These are phyloP conservation scores for Yarrowia sp. DNA, from an alignment of 805 yeast genomes.

Conservation along the genomic window DNA sequence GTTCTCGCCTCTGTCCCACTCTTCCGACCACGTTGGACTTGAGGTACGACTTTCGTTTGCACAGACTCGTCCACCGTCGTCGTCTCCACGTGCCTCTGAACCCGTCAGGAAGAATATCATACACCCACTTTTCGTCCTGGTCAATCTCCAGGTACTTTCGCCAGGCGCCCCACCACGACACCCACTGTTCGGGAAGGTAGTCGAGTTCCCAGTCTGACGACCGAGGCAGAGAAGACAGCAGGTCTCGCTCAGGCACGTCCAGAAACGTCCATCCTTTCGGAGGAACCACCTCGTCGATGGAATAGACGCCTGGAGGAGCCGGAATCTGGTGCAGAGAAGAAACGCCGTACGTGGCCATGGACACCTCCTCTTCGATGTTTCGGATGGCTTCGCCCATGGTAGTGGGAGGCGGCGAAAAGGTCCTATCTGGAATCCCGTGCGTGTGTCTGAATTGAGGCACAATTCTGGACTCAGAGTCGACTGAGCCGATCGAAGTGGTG, in stretches of 20 bases:
- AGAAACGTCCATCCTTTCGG: conserved; percentile 44
- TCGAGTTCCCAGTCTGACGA: conserved; percentile 68
- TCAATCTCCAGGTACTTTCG: conserved; percentile 67
- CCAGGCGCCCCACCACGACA: conserved; percentile 53
- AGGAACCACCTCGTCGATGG: conserved; percentile 41
- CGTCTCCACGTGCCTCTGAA: conserved; percentile 45
- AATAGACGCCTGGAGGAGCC: conserved; percentile 20
- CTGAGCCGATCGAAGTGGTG: background rate
- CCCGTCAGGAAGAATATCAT: conserved; percentile 56
- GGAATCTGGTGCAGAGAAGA: conserved; percentile 11
- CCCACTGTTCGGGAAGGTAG: conserved; percentile 68
- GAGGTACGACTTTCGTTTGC: conserved; percentile 36
- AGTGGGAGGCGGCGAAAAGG: conserved; percentile 20
- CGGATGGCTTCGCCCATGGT: conserved; percentile 21
- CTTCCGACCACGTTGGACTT: conserved; percentile 6
- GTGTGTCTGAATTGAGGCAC: conserved; percentile 7
- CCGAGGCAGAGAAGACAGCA: background rate
- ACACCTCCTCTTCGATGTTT: conserved; percentile 20
- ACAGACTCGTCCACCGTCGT: conserved; percentile 45
- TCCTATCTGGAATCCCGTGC: conserved; percentile 16
- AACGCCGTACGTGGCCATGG: conserved; percentile 23
- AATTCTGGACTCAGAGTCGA: conserved; percentile 2
- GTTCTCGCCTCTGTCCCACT: conserved; percentile 5
- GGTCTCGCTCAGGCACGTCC: conserved; percentile 39
- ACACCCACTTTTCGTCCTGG: conserved; percentile 84